Conservation (phyloP, 192 early-diverging fungal species). For the Rhizoclosmatium sp. region DNA sequence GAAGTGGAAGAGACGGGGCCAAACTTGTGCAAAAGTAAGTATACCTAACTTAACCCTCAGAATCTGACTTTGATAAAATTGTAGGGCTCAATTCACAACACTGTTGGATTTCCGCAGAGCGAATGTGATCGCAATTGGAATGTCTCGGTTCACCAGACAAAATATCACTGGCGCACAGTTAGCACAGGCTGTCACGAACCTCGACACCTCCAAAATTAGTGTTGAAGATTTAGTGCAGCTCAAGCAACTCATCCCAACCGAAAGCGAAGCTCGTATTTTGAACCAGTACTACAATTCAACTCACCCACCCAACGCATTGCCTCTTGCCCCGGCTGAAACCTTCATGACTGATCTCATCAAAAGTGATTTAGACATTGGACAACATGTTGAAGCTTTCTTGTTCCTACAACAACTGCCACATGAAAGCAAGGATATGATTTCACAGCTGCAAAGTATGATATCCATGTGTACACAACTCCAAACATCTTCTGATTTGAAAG, state of each 20-base stretch:
- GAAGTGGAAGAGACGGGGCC: slow-evolving; percentile 33
- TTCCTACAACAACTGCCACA: slow-evolving; percentile 40
- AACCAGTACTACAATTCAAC: slow-evolving; percentile 28
- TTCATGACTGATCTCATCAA: slow-evolving; percentile 60
- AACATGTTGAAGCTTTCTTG: slow-evolving; percentile 49
- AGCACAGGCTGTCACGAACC: slow-evolving; percentile 35
- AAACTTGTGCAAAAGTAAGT: slow-evolving; percentile 48
- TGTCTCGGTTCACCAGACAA: slow-evolving; percentile 56
- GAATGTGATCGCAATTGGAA: slow-evolving; percentile 63
- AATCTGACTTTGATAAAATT: slow-evolving; percentile 2
- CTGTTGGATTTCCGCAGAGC: slow-evolving; percentile 62
- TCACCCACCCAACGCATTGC: slow-evolving; percentile 40
- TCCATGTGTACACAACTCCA: slow-evolving; percentile 46
- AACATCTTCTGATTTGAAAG: slow-evolving; percentile 52
- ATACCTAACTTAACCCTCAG: slow-evolving; percentile 5
- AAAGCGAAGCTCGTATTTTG: slow-evolving; percentile 46
- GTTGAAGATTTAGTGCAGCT: slow-evolving; percentile 57
- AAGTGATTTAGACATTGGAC: slow-evolving; percentile 44
- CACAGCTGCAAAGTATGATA: slow-evolving; percentile 41
- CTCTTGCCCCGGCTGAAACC: slow-evolving; percentile 61
- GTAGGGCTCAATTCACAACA: slow-evolving; percentile 58
- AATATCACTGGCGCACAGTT: slow-evolving; percentile 47
- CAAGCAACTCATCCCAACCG: slow-evolving; percentile 57
- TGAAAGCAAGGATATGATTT: slow-evolving; percentile 47
- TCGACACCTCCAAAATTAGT: slow-evolving; percentile 45